Evolutionary conservation across 345 rosid genomes (phyloP), one percentile per base, ranked within the genome.

Genomic region (Erysimum cheiranthoides): DNA sequence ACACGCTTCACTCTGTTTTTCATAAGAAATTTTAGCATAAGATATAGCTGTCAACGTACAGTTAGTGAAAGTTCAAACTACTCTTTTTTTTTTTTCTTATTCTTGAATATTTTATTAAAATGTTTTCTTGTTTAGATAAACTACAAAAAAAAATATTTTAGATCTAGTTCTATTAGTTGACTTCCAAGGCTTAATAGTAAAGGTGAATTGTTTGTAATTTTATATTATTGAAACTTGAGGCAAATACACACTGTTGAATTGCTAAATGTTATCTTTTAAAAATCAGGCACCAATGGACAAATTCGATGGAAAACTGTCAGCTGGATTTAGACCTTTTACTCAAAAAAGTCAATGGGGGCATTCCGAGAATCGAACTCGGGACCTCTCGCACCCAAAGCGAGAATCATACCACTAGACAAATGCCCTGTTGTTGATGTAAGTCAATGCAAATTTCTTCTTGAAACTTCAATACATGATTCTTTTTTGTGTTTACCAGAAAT

Each of bases 311-410:
- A 21, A 21, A 1, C 25, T 21, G 25, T 21, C 25, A 21, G 25
- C 25, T 21, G 25, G 53, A 47, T 5, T 46, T n/a, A 46, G 51
- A 46, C 18, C 9, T 47, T 53, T 58, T 35, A 57, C 40, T 6
- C 18, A 45, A 57, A 45, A 45, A 57, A 10, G 50, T 66, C 66
- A 57, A 50, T 5, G 74, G 73, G 61, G 70, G 73, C 56, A 61
- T 62, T 68, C 75, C 75, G 79, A 69, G 75, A 76, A 70, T 76
- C 59, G 59, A 69, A 76, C 75, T 90, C 85, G 76, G 85, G 92
- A 86, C 90, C 87, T 86, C 90, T 88, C 85, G 84, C 92, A 85
- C 90, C 93, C 89, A 84, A 88, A 93, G 89, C 89, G 74, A 88
- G 92, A 89, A 89, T 88, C 91, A 84, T 87, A 83, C 92, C 90